These are phyloP conservation scores for Phaeolepiota aurea DNA, from an alignment of 768 basidiomycete species.

Conservation along the genomic window DNA sequence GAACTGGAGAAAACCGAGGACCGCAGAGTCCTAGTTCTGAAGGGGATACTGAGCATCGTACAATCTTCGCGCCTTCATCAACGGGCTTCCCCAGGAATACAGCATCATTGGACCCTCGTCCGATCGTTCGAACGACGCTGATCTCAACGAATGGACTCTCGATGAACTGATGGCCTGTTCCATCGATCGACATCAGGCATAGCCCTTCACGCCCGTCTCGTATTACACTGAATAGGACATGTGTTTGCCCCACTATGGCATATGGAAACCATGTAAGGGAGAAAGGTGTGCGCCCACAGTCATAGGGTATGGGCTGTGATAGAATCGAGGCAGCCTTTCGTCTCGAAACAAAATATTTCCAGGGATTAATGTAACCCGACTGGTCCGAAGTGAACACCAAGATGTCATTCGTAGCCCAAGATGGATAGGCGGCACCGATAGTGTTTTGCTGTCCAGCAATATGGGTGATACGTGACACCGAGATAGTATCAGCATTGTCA, in stretches of 20 bases:
- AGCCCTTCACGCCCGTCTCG: constrained; percentile 32
- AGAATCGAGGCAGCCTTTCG: constrained; percentile 30
- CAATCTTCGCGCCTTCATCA: constrained; percentile 25
- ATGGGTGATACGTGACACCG: constrained; percentile 25
- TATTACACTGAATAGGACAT: constrained; percentile 27
- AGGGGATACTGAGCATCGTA: too few relatives aligned
- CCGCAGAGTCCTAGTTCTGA: too few relatives aligned
- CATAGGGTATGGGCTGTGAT: constrained; percentile 33
- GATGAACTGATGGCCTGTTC: constrained; percentile 20
- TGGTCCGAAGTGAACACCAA: constrained; percentile 60
- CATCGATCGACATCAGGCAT: constrained; percentile 28
- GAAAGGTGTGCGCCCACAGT: constrained; percentile 57
- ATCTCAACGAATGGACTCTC: constrained; percentile 35
- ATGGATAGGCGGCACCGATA: constrained; percentile 50
- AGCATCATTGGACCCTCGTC: constrained; percentile 17
- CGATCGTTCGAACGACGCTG: constrained; percentile 23
- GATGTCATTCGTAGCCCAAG: constrained; percentile 46
- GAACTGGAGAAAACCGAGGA: background rate
- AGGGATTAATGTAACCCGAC: constrained; percentile 64
- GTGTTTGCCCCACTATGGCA: constrained; percentile 30
- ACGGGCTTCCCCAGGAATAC: constrained; percentile 36
- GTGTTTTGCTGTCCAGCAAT: constrained; percentile 45
- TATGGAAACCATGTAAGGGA: constrained; percentile 37
- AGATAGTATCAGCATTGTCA: constrained; percentile 13
- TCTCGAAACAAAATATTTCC: constrained; percentile 33